Evolutionary conservation across 2,329 filamentous ascomycete species (phyloP), one percentile per base, ranked within the genome.

Genomic region (Gnomoniopsis smithogilvyi): DNA sequence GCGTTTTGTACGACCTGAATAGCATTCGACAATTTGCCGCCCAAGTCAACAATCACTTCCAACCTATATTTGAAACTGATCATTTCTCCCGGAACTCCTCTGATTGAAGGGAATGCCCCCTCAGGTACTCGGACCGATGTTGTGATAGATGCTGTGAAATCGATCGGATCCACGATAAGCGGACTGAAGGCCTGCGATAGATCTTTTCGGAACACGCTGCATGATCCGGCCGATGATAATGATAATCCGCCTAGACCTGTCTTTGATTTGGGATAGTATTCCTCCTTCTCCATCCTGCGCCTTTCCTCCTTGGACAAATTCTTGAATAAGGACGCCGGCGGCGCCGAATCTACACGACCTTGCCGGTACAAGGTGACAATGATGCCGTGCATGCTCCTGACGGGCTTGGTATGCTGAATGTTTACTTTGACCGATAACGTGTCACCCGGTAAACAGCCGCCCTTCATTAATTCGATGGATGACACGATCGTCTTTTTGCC

Each of bases 61-160:
- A 97, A 83, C 65, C 93, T 91, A 69, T 99, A 98, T 65, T 89
- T 91, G 77, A 99, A 98, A 66, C 88, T 92, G 64, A 99, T 95
- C 87, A 98, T 95, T 36, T 91, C 88, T 3, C 94, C 92, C 0
- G 95, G 95, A 0, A 97, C 92, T 56, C 88, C 88, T 30, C 86
- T 87, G 63, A 98, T 98, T 2, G 93, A 96, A 0, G 95, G 94
- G 66, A 98, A 98, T 0, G 87, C 87, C 68, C 96, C 91, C 63
- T 96, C 92, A 0, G 95, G 95, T 2, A 98, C 85, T 65, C 91
- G 87, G 17, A 99, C 85, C 3, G 90, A 89, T 3, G 92, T 89
- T 17, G 88, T 95, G 46, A 98, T 85, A 49, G 89, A 88, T 1
- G 92, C 87, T 21, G 87, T 89, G 64, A 97, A 80, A 0, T 88